Base-by-base conservation (phyloP, 306 rosid genomes). In the Phaseolus lunatus region DNA sequence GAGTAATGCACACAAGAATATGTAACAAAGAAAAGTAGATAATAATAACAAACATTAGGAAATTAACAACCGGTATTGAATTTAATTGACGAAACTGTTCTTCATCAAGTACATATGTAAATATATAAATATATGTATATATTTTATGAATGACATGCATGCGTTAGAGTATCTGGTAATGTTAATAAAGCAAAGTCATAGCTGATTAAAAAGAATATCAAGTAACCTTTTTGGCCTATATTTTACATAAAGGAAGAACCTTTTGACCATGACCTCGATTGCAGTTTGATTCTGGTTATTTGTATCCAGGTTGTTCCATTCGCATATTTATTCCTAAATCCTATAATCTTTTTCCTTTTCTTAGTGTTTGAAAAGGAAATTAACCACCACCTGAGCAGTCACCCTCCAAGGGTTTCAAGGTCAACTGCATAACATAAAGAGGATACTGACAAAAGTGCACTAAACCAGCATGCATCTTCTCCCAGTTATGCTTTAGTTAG, bases 271-370 rank as follows among this genome's bases (percentile, higher is more conserved):
- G 24, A 26, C 57, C 9, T 13, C 48, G 67, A 72, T 79, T 52
- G 65, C 27, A 19, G 59, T 24, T 49, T 79, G 73, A 39, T 72
- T 72, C 83, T 52, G 22, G 39, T 23, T 48, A 35, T 37, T 72
- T 80, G 79, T 48, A 52, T 80, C 74, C 74, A 72, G 73, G 73
- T 79, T 71, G 78, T 71, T 45, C 71, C 61, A 69, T 27, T 9
- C 29, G 10, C 3, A 29, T 63, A 33, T 63, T 63, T 52, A 52
- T 26, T 67, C 33, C 26, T 5, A 26, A 13, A 52, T 33, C 47
- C 39, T 33, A 71, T 56, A 37, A 33, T 47, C 24, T 13, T 62
- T 59, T 9, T 13, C 18, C 53, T 39, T 72, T 43, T 14, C 16
- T 50, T 45, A 7, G 35, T 20, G 22, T 63, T 41, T 64, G 66